phyloP scores from a whole-genome alignment of 495 filamentous ascomycete species.

The Penicillium canescens region DNA sequence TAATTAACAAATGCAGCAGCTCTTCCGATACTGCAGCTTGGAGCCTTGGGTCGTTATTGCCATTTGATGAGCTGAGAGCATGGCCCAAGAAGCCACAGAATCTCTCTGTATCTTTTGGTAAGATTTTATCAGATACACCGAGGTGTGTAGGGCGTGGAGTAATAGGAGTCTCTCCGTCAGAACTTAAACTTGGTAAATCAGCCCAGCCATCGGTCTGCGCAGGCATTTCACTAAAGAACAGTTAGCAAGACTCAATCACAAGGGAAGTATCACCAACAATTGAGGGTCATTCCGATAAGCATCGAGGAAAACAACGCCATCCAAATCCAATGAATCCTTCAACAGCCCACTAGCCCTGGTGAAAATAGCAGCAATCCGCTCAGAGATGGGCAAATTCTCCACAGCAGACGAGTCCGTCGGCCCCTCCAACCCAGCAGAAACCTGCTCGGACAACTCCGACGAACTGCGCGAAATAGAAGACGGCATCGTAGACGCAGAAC shows the following conservation, averaged over 20 bases:
- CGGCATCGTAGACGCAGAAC: background rate
- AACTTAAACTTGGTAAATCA: background rate
- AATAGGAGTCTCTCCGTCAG: conserved; percentile 7
- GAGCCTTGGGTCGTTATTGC: background rate
- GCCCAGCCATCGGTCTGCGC: background rate
- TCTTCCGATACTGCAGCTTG: conserved; percentile 16
- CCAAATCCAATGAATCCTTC: conserved; percentile 35
- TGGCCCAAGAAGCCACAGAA: conserved; percentile 16
- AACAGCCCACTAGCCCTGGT: conserved; percentile 32
- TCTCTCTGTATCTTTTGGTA: background rate
- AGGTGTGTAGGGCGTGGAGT: conserved; percentile 17
- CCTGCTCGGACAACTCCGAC: conserved; percentile 2
- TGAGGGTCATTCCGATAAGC: conserved; percentile 15
- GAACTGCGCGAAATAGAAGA: conserved; percentile 7
- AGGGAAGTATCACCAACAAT: background rate
- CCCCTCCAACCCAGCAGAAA: background rate
- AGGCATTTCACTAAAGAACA: background rate
- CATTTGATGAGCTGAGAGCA: conserved; percentile 3
- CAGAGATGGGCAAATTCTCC: conserved; percentile 6
- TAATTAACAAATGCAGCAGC: conserved; percentile 25
- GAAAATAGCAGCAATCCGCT: conserved; percentile 27
- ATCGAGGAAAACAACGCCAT: conserved; percentile 40
- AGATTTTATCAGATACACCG: background rate
- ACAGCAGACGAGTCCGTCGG: background rate
- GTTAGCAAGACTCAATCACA: background rate